Conservation (phyloP, 306 rosid genomes). For the Spatholobus suberectus region DNA sequence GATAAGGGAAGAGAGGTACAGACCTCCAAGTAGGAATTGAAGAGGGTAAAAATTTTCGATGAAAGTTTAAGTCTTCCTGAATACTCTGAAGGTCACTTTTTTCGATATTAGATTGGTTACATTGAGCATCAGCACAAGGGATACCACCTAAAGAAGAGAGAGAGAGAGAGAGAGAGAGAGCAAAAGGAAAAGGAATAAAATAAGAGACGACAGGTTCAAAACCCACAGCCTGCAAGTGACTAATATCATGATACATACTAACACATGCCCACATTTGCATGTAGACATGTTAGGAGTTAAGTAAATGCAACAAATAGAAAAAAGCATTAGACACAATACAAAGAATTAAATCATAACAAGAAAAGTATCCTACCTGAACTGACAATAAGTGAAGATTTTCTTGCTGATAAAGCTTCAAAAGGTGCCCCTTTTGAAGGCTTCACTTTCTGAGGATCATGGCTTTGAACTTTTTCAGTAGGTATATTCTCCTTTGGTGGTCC, state of each 20-base stretch:
- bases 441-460: conserved; percentile 26
- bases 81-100: conserved; percentile 35
- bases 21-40: conserved; percentile 66
- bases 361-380: conserved; percentile 42
- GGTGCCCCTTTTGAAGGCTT: conserved; percentile 15
- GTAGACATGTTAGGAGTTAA: conserved; percentile 1
- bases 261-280: conserved; percentile 3
- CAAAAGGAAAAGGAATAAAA: conserved; percentile 9
- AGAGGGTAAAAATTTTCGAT: conserved; percentile 54
- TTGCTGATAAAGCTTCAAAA: conserved; percentile 24
- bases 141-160: conserved; percentile 43
- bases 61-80: conserved; percentile 26
- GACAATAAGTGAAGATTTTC: conserved; percentile 16
- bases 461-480: conserved; percentile 37
- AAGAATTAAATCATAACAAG: neutral
- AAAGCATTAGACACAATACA: conserved; percentile 21
- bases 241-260: no score
- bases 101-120: conserved; percentile 33
- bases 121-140: conserved; percentile 28
- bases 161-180: neutral
- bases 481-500: conserved; percentile 37
- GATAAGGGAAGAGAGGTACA: conserved; percentile 45
- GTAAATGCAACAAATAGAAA: conserved; percentile 9
- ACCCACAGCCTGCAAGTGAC: no score
- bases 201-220: conserved; percentile 21